phyloP scores from a whole-genome alignment of 2,329 filamentous ascomycete species.

The Leptographium procerum region DNA sequence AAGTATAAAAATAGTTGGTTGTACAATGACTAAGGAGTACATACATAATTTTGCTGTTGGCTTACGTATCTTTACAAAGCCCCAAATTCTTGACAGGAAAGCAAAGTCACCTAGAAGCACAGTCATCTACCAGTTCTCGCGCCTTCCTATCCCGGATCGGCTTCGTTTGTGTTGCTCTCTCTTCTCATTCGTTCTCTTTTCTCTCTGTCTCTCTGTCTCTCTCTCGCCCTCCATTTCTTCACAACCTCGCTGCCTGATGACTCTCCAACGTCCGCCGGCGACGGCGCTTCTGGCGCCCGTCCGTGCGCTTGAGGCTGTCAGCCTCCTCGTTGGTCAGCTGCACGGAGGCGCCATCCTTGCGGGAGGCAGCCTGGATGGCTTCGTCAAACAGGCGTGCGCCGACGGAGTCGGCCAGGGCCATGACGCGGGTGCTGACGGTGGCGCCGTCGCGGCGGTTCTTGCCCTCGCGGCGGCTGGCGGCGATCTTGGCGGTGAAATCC shows the following conservation, averaged over 20 bases:
- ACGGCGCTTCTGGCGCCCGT: conserved; percentile 13
- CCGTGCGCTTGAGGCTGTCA: conserved; percentile 29
- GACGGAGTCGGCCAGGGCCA: conserved; percentile 64
- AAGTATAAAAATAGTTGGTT: too few relatives aligned
- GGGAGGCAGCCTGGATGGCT: conserved; percentile 27
- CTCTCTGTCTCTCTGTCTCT: neutral
- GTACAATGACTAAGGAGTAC: neutral
- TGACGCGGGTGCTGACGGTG: conserved; percentile 72
- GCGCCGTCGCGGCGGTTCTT: conserved; percentile 93
- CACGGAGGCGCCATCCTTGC: conserved; percentile 23
- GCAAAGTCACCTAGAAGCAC: neutral
- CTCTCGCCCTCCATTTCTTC: neutral
- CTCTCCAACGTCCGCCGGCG: neutral
- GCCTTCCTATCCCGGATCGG: neutral
- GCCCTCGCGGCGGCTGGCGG: conserved; percentile 70
- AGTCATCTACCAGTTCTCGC: too few relatives aligned
- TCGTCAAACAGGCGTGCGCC: conserved; percentile 59
- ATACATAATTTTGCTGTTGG: too few relatives aligned
- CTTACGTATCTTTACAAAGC: neutral
- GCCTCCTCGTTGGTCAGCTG: conserved; percentile 40
- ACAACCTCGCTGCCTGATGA: neutral
- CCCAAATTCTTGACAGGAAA: too few relatives aligned
- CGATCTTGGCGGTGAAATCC: conserved; percentile 86
- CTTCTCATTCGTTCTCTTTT: too few relatives aligned
- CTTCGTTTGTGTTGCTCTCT: too few relatives aligned